Evolutionary conservation across 345 rosid species (phyloP), one percentile per base, ranked within the genome.

Genomic region (Brassica juncea): DNA sequence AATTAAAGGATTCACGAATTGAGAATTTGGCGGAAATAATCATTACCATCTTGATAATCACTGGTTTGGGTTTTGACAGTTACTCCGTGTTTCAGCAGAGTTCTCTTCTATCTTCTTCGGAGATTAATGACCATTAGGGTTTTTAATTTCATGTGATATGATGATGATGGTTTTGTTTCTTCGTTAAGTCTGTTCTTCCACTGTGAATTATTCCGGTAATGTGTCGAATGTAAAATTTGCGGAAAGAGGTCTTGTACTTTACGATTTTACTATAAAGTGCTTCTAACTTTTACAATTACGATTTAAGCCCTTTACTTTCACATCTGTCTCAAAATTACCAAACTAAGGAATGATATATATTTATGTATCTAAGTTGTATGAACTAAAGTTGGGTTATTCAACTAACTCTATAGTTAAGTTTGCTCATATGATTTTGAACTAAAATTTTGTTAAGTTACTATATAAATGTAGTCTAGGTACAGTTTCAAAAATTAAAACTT

Each of bases 11-110:
- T 23, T n/a, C 66, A 55, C 12, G 28, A 15, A 19, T 32, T 7
- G 28, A 60, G 37, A 14, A 42, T 59, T 69, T 21, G 1, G 4
- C 16, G 6, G 58, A 68, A 68, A 68, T 74, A 12, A 80, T 27
- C 47, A 68, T 32, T 73, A 80, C 82, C 82, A 80, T 80, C 14
- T 69, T 69, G 82, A 61, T 31, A 3, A 64, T 70, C 10, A 25
- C 15, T n/a, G 28, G 21, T 77, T 77, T 31, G 65, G 65, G 28
- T 37, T 54, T 28, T 2, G 5, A 14, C 35, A 42, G 68, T 30
- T 31, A 25, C 5, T 52, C 65, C 75, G 70, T 35, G 65, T 10
- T 34, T 4, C 68, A 64, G 75, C 54, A 64, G 75, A 67, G 62
- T 44, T 58, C 28, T 31, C 23, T 42, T 59, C 67, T 15, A 37